Evolutionary conservation across 345 rosid genomes (phyloP).

Genomic region (Arabidopsis suecica): DNA sequence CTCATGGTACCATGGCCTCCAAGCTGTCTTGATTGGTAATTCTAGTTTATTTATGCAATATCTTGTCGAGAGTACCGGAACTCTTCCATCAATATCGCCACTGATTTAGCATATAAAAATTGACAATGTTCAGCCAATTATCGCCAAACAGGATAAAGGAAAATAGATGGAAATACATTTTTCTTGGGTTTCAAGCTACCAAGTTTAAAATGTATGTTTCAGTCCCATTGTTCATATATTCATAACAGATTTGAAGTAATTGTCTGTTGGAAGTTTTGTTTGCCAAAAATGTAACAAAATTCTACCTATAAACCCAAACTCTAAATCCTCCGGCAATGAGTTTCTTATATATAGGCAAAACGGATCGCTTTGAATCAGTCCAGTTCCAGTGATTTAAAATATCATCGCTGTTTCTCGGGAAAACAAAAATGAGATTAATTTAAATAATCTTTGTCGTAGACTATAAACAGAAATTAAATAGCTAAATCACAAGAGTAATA

Average conservation of each 20-base stretch:
- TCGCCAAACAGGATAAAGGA: no score
- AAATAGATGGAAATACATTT: background rate
- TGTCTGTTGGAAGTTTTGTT: background rate
- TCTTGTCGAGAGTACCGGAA: constrained; percentile 74
- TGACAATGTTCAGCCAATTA: background rate
- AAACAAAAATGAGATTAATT: background rate
- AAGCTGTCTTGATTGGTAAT: constrained; percentile 60
- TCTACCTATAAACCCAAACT: constrained; percentile 86
- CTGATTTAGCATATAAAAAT: constrained; percentile 41
- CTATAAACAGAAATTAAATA: background rate
- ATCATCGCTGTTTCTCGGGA: constrained; percentile 44
- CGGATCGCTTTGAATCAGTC: constrained; percentile 57
- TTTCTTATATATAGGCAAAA: constrained; percentile 77
- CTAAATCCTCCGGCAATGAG: constrained; percentile 67
- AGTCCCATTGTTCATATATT: background rate
- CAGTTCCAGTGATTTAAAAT: constrained; percentile 50
- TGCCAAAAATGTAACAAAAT: background rate
- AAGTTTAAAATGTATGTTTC: background rate
- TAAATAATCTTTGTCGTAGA: background rate
- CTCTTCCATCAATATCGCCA: constrained; percentile 93
- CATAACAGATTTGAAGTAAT: background rate
- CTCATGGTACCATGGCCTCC: constrained; percentile 89
- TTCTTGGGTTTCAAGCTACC: background rate
- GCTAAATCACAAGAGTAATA: background rate
- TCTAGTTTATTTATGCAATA: constrained; percentile 65